Evolutionary conservation across 768 basidiomycete species (phyloP).

Genomic region (Xerocomus spinulosus): DNA sequence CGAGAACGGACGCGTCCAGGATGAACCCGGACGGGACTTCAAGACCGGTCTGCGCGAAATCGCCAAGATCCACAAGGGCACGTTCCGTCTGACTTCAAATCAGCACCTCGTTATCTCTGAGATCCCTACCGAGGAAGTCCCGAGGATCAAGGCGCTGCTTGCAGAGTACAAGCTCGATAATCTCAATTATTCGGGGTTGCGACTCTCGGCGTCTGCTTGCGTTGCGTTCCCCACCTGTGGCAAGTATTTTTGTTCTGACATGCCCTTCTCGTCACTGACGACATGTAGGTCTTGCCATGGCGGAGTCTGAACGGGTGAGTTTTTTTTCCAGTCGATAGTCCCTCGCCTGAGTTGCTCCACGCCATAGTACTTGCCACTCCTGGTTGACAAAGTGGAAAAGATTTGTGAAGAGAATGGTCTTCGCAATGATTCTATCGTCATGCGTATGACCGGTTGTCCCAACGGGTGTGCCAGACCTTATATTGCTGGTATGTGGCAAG

Average conservation of each 20-base stretch:
- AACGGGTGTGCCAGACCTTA: conserved; percentile 94
- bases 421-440: conserved; percentile 90
- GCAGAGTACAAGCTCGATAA: conserved; percentile 89
- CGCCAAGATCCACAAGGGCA: conserved; percentile 90
- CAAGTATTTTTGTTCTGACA: conserved; percentile 13
- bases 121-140: conserved; percentile 66
- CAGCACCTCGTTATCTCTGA: conserved; percentile 91
- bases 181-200: conserved; percentile 67
- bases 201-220: conserved; percentile 90
- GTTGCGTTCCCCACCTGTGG: conserved; percentile 97
- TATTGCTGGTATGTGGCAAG: conserved; percentile 58
- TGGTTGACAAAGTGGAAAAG: conserved; percentile 92
- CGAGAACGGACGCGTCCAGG: conserved; percentile 97
- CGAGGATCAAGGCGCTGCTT: conserved; percentile 72
- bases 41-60: conserved; percentile 92
- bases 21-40: conserved; percentile 85
- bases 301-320: conserved; percentile 65
- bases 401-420: conserved; percentile 92
- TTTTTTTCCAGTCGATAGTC: not conserved
- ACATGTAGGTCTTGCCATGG: conserved; percentile 62
- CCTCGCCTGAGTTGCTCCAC: conserved; percentile 34
- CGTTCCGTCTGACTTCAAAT: conserved; percentile 91
- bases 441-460: conserved; percentile 98
- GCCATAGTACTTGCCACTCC: conserved; percentile 78
- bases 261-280: not conserved